Conservation (phyloP, 805 yeast species). For the Vanderwaltozyma verrucispora region DNA sequence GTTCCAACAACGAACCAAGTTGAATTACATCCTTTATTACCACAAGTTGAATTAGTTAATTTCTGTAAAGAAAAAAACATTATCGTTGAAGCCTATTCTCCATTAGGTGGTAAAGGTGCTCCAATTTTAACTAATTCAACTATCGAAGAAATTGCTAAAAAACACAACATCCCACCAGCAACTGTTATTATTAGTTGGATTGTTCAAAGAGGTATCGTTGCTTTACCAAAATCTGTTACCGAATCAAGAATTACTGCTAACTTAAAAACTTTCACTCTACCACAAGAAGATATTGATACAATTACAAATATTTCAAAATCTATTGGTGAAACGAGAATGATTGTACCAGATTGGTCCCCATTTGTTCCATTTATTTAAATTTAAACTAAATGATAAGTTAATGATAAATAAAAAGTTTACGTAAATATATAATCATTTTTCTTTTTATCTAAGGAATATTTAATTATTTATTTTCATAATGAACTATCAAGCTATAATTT, state of each 20-base stretch:
- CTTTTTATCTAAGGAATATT: too few relatives aligned
- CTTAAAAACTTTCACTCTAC: conserved; percentile 23
- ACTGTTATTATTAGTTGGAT: conserved; percentile 51
- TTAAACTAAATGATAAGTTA: not conserved
- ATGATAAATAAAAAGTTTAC: not conserved
- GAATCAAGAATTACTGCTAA: conserved; percentile 34
- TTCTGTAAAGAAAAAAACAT: conserved; percentile 45
- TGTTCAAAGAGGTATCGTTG: conserved; percentile 43
- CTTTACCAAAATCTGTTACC: conserved; percentile 41
- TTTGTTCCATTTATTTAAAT: conserved; percentile 16
- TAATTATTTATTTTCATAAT: too few relatives aligned
- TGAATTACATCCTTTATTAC: conserved; percentile 65
- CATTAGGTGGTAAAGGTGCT: conserved; percentile 53
- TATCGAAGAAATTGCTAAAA: conserved; percentile 36
- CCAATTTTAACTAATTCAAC: conserved; percentile 39
- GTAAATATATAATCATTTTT: too few relatives aligned
- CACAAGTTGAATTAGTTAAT: conserved; percentile 48
- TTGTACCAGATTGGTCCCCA: conserved; percentile 19
- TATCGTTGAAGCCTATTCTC: conserved; percentile 64
- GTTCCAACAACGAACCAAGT: conserved; percentile 68
- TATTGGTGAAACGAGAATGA: conserved; percentile 25
- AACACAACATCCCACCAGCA: conserved; percentile 34
- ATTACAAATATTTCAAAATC: conserved; percentile 21
- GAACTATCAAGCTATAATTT: too few relatives aligned
- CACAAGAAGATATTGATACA: conserved; percentile 29